Evolutionary conservation across 257 asterid genomes (phyloP).

Genomic region (Solanum phureja): DNA sequence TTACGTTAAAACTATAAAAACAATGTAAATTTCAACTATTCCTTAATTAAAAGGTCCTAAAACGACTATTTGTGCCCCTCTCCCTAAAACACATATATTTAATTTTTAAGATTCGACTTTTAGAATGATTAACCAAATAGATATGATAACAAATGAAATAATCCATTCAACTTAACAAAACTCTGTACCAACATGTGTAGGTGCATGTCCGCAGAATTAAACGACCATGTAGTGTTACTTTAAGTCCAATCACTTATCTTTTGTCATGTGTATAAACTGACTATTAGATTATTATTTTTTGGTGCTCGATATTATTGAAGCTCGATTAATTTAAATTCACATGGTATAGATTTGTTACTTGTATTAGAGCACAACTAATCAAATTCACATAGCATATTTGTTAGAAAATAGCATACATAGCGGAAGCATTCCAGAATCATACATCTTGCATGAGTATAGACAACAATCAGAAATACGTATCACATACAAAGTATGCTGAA

Average conservation of each 20-base stretch:
- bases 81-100: background rate
- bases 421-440: too few relatives aligned
- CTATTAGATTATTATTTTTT: too few relatives aligned
- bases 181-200: background rate
- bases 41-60: background rate
- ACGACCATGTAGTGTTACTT: background rate
- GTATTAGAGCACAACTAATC: too few relatives aligned
- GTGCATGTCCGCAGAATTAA: background rate
- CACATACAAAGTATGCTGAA: too few relatives aligned
- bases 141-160: background rate
- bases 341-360: too few relatives aligned
- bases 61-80: background rate
- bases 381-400: background rate
- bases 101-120: background rate
- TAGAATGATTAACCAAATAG: background rate
- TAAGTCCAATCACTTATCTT: background rate
- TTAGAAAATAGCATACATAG: too few relatives aligned
- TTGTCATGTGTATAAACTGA: background rate
- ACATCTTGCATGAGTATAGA: too few relatives aligned
- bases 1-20: background rate
- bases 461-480: too few relatives aligned
- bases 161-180: background rate
- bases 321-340: too few relatives aligned
- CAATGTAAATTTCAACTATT: background rate
- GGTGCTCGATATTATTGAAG: too few relatives aligned